phyloP scores from a whole-genome alignment of 352 stramenopile genomes.

The Phytopythium mirpurense region DNA sequence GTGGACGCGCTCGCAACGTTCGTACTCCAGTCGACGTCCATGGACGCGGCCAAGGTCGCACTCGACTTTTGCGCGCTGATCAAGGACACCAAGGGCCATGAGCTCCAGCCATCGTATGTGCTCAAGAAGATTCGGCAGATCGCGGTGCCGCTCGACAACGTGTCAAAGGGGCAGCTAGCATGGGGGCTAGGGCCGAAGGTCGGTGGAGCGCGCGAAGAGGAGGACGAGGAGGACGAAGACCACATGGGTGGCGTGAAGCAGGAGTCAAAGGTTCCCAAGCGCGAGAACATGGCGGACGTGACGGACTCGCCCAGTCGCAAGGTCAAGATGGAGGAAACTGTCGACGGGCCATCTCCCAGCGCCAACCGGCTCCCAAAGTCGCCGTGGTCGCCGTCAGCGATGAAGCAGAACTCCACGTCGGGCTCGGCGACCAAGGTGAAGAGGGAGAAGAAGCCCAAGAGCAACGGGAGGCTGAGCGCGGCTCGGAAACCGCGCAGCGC shows the following conservation, averaged over 20 bases:
- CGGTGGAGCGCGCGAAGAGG: constrained; percentile 8
- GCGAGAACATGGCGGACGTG: constrained; percentile 36
- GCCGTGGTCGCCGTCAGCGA: constrained; percentile 59
- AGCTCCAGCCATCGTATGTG: constrained; percentile 58
- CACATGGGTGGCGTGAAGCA: constrained; percentile 28
- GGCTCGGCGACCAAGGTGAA: constrained; percentile 28
- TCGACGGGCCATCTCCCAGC: constrained; percentile 5
- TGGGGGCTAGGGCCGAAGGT: constrained; percentile 35
- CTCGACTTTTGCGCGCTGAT: constrained; percentile 63
- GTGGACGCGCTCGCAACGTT: constrained; percentile 56
- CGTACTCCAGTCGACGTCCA: constrained; percentile 41
- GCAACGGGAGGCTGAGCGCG: constrained; percentile 9
- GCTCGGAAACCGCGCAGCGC: constrained; percentile 50
- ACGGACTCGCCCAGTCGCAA: constrained; percentile 5
- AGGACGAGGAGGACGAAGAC: constrained; percentile 22
- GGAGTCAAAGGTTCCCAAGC: constrained; percentile 40
- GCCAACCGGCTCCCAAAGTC: constrained; percentile 40
- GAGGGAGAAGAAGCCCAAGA: constrained; percentile 48
- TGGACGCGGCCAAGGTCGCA: constrained; percentile 62
- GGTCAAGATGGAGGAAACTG: constrained; percentile 23
- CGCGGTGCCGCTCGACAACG: constrained; percentile 39
- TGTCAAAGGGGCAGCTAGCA: constrained; percentile 38
- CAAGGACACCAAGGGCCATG: constrained; percentile 25
- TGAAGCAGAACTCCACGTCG: constrained; percentile 40
- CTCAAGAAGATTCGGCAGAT: constrained; percentile 72